Percentiles rank a stretch among this genome's conserved stretches.
phyloP scores from a whole-genome alignment of 148 eudicot species.

The Rhododendron ovatum region DNA sequence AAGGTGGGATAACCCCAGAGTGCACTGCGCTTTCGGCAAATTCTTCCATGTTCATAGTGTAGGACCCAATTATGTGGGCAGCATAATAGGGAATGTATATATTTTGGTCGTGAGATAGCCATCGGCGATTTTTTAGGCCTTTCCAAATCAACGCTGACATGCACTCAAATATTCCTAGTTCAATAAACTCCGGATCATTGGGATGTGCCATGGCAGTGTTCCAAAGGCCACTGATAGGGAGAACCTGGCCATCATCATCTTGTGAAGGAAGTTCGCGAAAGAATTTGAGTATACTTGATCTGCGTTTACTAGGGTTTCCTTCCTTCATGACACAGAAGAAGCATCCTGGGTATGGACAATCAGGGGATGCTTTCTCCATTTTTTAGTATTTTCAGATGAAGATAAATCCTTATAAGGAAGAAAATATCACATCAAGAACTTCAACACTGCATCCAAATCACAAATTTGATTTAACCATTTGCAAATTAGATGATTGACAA shows the following conservation, averaged over 20 bases:
- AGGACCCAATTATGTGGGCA: constrained; percentile 95
- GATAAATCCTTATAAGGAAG: background rate
- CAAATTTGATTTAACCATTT: background rate
- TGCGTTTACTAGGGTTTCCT: constrained; percentile 87
- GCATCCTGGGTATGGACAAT: constrained; percentile 98
- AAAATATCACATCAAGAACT: constrained; percentile 1
- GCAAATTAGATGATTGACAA: background rate
- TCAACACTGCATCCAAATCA: background rate
- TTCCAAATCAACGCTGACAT: constrained; percentile 95
- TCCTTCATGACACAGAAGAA: constrained; percentile 99
- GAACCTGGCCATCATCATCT: constrained; percentile 96
- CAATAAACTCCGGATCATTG: constrained; percentile 96
- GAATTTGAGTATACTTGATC: constrained; percentile 74
- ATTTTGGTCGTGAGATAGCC: constrained; percentile 97
- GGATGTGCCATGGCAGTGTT: constrained; percentile 99
- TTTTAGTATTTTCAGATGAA: constrained; percentile 1
- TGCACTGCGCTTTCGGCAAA: constrained; percentile 81
- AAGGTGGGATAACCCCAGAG: constrained; percentile 82
- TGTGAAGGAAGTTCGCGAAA: constrained; percentile 96
- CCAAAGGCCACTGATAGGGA: constrained; percentile 98
- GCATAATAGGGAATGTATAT: constrained; percentile 96
- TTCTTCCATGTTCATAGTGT: constrained; percentile 97
- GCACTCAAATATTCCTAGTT: constrained; percentile 91
- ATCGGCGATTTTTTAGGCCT: constrained; percentile 85
- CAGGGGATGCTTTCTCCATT: constrained; percentile 77